Evolutionary conservation across 1,284 basidiomycete genomes (phyloP), one percentile per base, ranked within the genome.

Genomic region (Pyrrhoderma lamaoense): DNA sequence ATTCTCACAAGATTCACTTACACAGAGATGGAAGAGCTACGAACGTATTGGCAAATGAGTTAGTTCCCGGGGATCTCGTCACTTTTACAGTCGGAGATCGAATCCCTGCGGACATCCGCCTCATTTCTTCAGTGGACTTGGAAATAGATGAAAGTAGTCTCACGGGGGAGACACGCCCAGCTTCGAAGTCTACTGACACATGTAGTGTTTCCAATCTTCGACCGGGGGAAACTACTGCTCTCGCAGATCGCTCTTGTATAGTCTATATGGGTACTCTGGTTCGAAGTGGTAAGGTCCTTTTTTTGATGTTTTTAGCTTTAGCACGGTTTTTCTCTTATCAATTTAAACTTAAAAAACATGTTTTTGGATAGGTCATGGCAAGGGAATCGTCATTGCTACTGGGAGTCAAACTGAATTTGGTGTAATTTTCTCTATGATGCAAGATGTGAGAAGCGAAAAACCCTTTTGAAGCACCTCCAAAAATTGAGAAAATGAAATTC

Each of bases 191-290:
- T 48, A 66, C 70, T 0, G 77, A 80, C 19, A 68, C 76, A 8
- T 90, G 79, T 54, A 58, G 56, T 3, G 36, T 56, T 27, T 53
- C 42, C 3, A 18, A 62, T 47, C 45, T 59, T 43, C 59, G 61
- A 21, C 60, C 65, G 42, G 70, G 65, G 13, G 80, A 83, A 57
- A 72, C 78, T 1, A 80, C 81, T 16, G 81, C 86, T 4, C 75
- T 98, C 45, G 89, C 90, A 8, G 94, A 98, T 60, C 73, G 95
- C 58, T 79, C 77, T 14, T 95, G 92, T 64, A 85, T 97, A 47
- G 95, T 83, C 1, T 96, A 93, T 64, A 97, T 99, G 95, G 95
- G 95, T 2, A 98, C 94, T 1, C 68, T 98, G 35, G 93, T 98
- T n/a, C 77, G 92, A 56, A 93, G 85, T 62, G 94, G 89, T 85